Percentiles rank a stretch among this genome's conserved stretches.
phyloP scores from a whole-genome alignment of 352 stramenopile species.

The Phytopythium vexans region DNA sequence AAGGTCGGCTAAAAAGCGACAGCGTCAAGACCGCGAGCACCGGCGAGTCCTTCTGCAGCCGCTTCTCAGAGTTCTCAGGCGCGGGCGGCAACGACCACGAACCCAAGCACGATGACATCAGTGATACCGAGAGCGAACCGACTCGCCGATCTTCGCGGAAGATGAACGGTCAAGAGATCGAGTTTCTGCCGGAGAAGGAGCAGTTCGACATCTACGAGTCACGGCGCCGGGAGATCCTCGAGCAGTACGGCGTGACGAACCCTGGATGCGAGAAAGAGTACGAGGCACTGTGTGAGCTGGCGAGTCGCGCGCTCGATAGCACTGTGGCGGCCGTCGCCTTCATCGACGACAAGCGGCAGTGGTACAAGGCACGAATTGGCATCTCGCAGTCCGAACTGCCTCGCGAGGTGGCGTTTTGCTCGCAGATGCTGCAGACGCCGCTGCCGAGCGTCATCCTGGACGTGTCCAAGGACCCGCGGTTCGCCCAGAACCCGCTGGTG shows the following conservation, averaged over 20 bases:
- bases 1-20: slow-evolving; percentile 17
- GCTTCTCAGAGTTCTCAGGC: slow-evolving; percentile 37
- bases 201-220: slow-evolving; percentile 49
- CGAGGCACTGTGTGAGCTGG: slow-evolving; percentile 70
- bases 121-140: slow-evolving; percentile 19
- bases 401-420: slow-evolving; percentile 65
- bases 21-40: slow-evolving; percentile 32
- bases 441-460: slow-evolving; percentile 81
- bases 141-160: slow-evolving; percentile 7
- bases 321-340: slow-evolving; percentile 67
- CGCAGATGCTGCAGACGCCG: slow-evolving; percentile 38
- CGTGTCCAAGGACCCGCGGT: slow-evolving; percentile 76
- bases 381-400: slow-evolving; percentile 61
- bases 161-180: slow-evolving; percentile 16
- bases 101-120: slow-evolving; percentile 27
- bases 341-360: slow-evolving; percentile 55
- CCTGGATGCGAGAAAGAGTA: slow-evolving; percentile 50
- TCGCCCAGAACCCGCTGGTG: slow-evolving; percentile 85
- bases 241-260: slow-evolving; percentile 39
- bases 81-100: slow-evolving; percentile 29
- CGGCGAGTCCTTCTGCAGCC: slow-evolving; percentile 31
- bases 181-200: slow-evolving; percentile 42
- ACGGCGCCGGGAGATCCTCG: slow-evolving; percentile 38
- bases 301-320: slow-evolving; percentile 53
- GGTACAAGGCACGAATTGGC: slow-evolving; percentile 73